phyloP scores from a whole-genome alignment of 108 stramenopile genomes.

The Thalassiosira profunda region DNA sequence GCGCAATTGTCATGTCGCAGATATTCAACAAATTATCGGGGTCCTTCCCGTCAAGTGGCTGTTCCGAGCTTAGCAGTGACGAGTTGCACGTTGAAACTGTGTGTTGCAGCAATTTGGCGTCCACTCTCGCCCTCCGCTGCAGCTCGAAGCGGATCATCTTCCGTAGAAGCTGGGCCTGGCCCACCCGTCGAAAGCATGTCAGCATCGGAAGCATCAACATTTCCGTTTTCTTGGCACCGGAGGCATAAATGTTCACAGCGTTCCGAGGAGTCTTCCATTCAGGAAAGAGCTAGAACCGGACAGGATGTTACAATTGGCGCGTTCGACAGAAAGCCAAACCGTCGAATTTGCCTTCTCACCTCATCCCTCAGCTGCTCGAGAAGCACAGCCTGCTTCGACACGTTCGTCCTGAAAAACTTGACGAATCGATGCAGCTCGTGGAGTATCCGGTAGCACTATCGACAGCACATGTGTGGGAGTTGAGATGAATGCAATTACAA shows the following conservation, averaged over 20 bases:
- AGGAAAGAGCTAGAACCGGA: constrained; percentile 26
- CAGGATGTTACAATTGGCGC: not conserved
- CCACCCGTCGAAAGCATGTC: constrained; percentile 57
- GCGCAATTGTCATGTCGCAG: constrained; percentile 42
- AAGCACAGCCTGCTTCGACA: constrained; percentile 30
- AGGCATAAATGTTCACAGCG: constrained; percentile 40
- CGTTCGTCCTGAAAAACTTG: constrained; percentile 43
- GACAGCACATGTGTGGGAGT: no score
- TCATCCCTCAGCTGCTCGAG: constrained; percentile 48
- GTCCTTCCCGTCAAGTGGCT: not conserved
- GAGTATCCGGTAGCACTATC: constrained; percentile 53
- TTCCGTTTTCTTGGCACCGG: constrained; percentile 54
- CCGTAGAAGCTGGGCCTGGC: constrained; percentile 65
- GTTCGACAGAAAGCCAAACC: not conserved
- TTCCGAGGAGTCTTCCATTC: constrained; percentile 43
- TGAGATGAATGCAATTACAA: no score
- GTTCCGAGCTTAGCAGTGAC: constrained; percentile 17
- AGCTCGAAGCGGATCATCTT: constrained; percentile 51
- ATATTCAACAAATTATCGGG: constrained; percentile 27
- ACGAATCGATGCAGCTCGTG: constrained; percentile 54
- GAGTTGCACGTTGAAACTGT: constrained; percentile 35
- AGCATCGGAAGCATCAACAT: constrained; percentile 62
- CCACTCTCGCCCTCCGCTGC: constrained; percentile 33
- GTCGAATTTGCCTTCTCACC: constrained; percentile 5
- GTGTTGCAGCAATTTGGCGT: constrained; percentile 52